Percentiles rank a stretch among this genome's conserved stretches.
Conservation (phyloP, 345 rosid species). For the Aurinia saxatilis region DNA sequence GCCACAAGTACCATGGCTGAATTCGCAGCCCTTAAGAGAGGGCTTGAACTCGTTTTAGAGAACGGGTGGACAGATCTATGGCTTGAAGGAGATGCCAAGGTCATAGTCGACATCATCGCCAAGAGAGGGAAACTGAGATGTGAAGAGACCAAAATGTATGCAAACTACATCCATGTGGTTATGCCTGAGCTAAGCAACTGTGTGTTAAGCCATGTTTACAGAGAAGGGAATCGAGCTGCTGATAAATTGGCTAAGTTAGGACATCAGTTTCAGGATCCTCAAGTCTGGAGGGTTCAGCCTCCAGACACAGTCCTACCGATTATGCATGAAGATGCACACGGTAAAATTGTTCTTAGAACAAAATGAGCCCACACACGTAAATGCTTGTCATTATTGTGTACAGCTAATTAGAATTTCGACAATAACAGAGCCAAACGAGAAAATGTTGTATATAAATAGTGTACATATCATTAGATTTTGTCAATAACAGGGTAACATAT, state of each 20-base stretch:
- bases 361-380: conserved; percentile 15
- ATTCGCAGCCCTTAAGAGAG: conserved; percentile 62
- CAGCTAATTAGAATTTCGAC: conserved; percentile 8
- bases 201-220: conserved; percentile 43
- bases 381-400: neutral
- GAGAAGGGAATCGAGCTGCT: conserved; percentile 81
- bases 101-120: conserved; percentile 49
- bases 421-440: neutral
- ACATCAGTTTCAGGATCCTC: conserved; percentile 46
- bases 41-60: conserved; percentile 69
- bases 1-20: conserved; percentile 68
- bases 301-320: conserved; percentile 51
- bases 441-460: no score
- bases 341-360: conserved; percentile 50
- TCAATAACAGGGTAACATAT: neutral
- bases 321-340: conserved; percentile 64
- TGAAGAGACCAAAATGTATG: conserved; percentile 35
- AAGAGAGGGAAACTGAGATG: conserved; percentile 44
- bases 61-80: conserved; percentile 66
- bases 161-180: conserved; percentile 41
- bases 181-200: conserved; percentile 51
- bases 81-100: conserved; percentile 79
- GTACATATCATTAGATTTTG: no score
- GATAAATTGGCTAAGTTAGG: conserved; percentile 66
- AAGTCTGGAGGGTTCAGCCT: conserved; percentile 49